Evolutionary conservation across 345 rosid genomes (phyloP), one percentile per base, ranked within the genome.

Genomic region (Populus euphratica): DNA sequence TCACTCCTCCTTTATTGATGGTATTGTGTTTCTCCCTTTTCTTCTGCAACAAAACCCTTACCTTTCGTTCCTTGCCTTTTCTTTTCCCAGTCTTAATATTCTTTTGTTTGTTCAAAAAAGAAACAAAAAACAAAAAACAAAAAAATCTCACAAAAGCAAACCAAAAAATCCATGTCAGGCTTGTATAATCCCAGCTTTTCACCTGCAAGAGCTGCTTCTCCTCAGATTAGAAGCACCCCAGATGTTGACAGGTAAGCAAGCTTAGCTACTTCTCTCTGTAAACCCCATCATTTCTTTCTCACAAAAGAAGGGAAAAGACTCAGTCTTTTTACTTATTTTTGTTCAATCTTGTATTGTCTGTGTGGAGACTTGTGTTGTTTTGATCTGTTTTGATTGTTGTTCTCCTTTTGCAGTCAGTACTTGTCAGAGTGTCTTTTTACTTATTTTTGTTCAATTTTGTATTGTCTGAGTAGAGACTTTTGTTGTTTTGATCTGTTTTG

Each of bases 181-280:
- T 81, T 96, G 86, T 96, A 93, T 84, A 92, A 96, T 88, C 86
- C 92, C 81, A 92, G 87, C 87, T 96, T 87, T 88, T 96, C 99
- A 69, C 99, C 98, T 76, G 97, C 94, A 74, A 85, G 98, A 84
- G 96, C 97, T 81, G 96, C 96, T 79, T 93, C 97, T 83, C 99
- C 99, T 4, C 99, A 90, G 90, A 93, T 93, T 90, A 90, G 98
- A 87, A 88, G 85, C 90, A 75, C 86, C 69, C 90, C 98, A 72
- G 97, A 93, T 89, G 89, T 89, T 76, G 98, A 91, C 85, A 90
- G 97, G 98, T 92, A 71, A 47, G 33, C 69, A 59, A n/a, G 29
- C 64, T 59, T 23, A 23, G 64, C 25, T 25, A 59, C 5, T 59
- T 59, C 64, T 23, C 20, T 38, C 69, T 56, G 9, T 50, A 23